These are phyloP conservation scores for Starmerella potacharoeniae DNA, from an alignment of 805 yeast species.

Conservation along the genomic window DNA sequence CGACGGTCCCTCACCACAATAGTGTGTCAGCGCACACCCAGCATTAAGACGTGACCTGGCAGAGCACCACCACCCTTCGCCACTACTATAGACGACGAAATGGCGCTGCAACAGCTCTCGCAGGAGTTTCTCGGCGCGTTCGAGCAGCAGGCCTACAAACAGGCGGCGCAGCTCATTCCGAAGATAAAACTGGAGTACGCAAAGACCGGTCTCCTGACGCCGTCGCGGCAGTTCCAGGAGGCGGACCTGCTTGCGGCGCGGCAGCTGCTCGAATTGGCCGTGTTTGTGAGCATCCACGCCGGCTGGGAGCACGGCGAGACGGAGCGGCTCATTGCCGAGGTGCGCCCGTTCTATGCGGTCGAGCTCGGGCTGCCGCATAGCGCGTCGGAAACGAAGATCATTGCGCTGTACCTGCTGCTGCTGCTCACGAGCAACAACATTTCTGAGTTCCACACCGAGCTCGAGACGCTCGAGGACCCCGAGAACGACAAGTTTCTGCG, in stretches of 20 bases:
- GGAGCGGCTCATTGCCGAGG: conserved; percentile 58
- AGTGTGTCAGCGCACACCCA: neutral
- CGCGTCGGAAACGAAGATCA: conserved; percentile 56
- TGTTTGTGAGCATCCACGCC: conserved; percentile 59
- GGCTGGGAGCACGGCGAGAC: conserved; percentile 48
- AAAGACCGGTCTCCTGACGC: conserved; percentile 65
- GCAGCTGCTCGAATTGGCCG: conserved; percentile 78
- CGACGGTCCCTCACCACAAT: no score
- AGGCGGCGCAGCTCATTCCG: conserved; percentile 52
- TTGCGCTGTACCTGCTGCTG: conserved; percentile 64
- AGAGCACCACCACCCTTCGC: neutral
- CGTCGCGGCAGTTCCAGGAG: conserved; percentile 34
- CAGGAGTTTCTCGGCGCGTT: conserved; percentile 56
- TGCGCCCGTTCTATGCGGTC: conserved; percentile 61
- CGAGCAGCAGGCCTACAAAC: conserved; percentile 46
- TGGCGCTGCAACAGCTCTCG: conserved; percentile 56
- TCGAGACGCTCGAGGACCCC: conserved; percentile 55
- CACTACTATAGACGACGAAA: neutral
- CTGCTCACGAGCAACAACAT: conserved; percentile 73
- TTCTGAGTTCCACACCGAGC: conserved; percentile 80
- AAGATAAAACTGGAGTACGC: conserved; percentile 70
- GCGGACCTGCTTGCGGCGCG: conserved; percentile 66
- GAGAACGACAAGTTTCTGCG: conserved; percentile 62
- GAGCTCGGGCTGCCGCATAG: conserved; percentile 35
- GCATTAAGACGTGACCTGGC: neutral